Percentiles rank a stretch among this genome's conserved stretches.
Evolutionary conservation across 176 grass and related monocot genomes (phyloP).

Genomic region (Carex cristatella): DNA sequence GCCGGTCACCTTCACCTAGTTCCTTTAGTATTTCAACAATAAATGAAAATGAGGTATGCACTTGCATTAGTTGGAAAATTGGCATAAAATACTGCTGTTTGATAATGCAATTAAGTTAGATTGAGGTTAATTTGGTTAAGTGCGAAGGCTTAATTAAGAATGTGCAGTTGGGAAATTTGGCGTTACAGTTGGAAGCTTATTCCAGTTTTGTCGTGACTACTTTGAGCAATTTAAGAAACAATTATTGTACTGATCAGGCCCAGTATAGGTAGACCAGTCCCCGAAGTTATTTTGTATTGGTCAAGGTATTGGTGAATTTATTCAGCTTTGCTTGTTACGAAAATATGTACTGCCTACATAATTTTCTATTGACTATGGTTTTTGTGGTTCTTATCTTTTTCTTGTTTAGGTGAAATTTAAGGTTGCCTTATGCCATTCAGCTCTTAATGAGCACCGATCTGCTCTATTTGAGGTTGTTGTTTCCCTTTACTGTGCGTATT

Average conservation of each 20-base stretch:
- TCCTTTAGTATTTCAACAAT: constrained; percentile 50
- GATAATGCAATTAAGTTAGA: neutral
- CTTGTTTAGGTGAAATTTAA: constrained; percentile 87
- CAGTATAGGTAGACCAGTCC: neutral
- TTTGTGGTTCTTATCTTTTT: constrained; percentile 21
- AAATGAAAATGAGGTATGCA: constrained; percentile 84
- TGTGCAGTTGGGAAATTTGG: neutral
- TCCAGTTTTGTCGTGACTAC: neutral
- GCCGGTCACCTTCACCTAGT: constrained; percentile 74
- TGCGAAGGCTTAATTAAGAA: neutral
- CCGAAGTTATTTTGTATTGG: neutral
- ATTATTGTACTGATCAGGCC: neutral
- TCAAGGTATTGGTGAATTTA: neutral
- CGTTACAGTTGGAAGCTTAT: neutral
- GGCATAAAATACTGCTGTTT: neutral
- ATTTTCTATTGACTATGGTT: neutral
- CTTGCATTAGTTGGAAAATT: neutral
- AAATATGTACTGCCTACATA: neutral
- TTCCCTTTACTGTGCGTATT: neutral
- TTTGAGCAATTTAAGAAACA: neutral
- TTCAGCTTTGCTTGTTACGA: neutral
- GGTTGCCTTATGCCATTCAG: constrained; percentile 77
- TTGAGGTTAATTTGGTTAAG: neutral
- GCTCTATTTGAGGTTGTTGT: constrained; percentile 69
- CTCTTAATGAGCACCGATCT: constrained; percentile 74